Evolutionary conservation across 2,329 filamentous ascomycete genomes (phyloP).

Genomic region (Aspergillus sergii): DNA sequence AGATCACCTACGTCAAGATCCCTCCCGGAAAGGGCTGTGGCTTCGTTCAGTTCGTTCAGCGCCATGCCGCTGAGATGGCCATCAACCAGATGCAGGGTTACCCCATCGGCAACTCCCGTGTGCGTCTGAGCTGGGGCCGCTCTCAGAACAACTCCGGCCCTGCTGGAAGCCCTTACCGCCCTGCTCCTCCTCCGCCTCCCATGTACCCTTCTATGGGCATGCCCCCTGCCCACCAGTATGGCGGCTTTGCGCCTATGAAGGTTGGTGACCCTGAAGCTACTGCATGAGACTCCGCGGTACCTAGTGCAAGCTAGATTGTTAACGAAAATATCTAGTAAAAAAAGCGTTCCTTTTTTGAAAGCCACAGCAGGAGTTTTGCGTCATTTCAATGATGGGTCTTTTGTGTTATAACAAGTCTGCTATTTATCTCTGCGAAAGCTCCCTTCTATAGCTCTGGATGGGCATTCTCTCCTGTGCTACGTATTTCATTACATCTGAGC

Average conservation of each 20-base stretch:
- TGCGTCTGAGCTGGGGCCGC: slow-evolving; percentile 95
- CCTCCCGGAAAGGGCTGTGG: slow-evolving; percentile 98
- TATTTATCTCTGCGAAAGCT: slow-evolving; percentile 40
- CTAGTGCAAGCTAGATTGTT: slow-evolving; percentile 13
- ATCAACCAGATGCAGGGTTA: slow-evolving; percentile 99
- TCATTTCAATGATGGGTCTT: slow-evolving; percentile 46
- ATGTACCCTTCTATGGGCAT: slow-evolving; percentile 73
- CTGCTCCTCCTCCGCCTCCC: slow-evolving; percentile 75
- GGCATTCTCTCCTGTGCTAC: slow-evolving; percentile 45
- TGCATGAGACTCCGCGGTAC: slow-evolving; percentile 11
- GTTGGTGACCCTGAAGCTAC: slow-evolving; percentile 44
- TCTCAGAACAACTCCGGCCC: slow-evolving; percentile 98
- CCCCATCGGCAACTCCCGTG: slow-evolving; percentile 96
- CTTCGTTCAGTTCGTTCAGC: slow-evolving; percentile 98
- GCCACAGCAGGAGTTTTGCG: slow-evolving; percentile 48
- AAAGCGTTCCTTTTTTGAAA: slow-evolving; percentile 45
- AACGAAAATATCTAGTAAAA: slow-evolving; percentile 31
- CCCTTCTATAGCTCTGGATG: slow-evolving; percentile 47
- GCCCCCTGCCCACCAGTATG: slow-evolving; percentile 64
- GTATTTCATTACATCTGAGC: slow-evolving; percentile 45
- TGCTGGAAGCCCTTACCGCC: slow-evolving; percentile 94
- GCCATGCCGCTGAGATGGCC: slow-evolving; percentile 98
- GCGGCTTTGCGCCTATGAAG: slow-evolving; percentile 69
- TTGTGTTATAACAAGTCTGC: slow-evolving; percentile 43
- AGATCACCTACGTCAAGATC: slow-evolving; percentile 99